These are phyloP conservation scores for Debaryomyces maramus DNA, from an alignment of 805 yeast genomes.

Conservation along the genomic window DNA sequence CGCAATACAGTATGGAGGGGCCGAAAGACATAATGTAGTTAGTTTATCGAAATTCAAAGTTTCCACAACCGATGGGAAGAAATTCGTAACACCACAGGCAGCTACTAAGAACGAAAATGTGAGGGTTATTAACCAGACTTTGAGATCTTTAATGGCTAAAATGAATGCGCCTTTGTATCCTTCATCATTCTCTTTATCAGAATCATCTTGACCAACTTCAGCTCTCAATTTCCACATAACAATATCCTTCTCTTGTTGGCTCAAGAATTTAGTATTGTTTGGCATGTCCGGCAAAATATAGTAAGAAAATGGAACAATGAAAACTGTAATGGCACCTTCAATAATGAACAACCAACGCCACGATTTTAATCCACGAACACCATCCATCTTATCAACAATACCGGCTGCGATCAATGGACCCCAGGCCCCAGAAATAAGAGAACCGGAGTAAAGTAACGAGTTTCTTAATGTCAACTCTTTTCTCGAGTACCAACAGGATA, in stretches of 20 bases:
- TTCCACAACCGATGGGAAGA: constrained; percentile 60
- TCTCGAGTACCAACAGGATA: constrained; percentile 57
- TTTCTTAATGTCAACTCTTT: constrained; percentile 51
- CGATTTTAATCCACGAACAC: constrained; percentile 39
- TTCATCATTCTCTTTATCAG: constrained; percentile 35
- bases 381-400: constrained; percentile 44
- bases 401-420: constrained; percentile 58
- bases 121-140: constrained; percentile 50
- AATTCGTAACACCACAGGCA: constrained; percentile 61
- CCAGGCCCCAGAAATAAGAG: constrained; percentile 53
- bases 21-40: constrained; percentile 55
- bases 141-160: constrained; percentile 40
- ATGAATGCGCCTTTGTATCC: constrained; percentile 34
- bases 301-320: constrained; percentile 45
- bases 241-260: constrained; percentile 45
- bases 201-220: constrained; percentile 43
- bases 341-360: constrained; percentile 61
- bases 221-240: constrained; percentile 40
- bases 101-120: constrained; percentile 50
- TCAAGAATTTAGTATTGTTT: constrained; percentile 46
- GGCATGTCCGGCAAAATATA: constrained; percentile 55
- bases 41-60: constrained; percentile 53
- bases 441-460: constrained; percentile 51
- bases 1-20: constrained; percentile 57
- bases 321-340: constrained; percentile 55